Evolutionary conservation across 495 filamentous ascomycete species (phyloP), one percentile per base, ranked within the genome.

Genomic region (Penicillium lividum): DNA sequence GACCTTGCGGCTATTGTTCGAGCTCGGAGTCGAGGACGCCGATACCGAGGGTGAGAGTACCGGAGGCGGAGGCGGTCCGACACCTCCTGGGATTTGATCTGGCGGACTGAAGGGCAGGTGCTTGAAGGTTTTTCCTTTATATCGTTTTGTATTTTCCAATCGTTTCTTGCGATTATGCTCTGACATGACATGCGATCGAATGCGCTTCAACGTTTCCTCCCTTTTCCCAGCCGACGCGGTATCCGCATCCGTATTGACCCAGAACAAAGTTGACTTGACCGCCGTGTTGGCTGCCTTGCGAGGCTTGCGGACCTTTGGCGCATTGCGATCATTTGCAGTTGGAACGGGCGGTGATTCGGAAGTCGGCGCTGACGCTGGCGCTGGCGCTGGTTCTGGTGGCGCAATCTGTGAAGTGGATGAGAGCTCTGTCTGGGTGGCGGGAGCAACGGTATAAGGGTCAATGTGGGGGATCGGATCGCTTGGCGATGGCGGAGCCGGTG

Each of bases 101-200:
- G 68, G 68, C 0, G 74, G 68, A 53, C 73, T 73, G 45, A 72
- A 80, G 48, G 74, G 69, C 45, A 77, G 56, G n/a, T 75, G 70
- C 38, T 77, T 77, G 68, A 69, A 78, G 16, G 73, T 67, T 59
- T 80, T 77, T 61, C 64, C 70, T 48, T 77, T 80, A 61, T 77
- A 75, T 13, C 72, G 70, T 48, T 76, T 74, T 3, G 73, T 78
- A 44, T 68, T 78, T 18, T 77, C 76, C 40, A 77, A 58, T 42
- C 77, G 65, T 55, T 80, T 80, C 62, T 78, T 80, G 56, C 77
- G 74, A 64, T 80, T 80, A 57, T 80, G 77, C 52, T 80, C 77
- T 31, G 77, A 78, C 77, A 80, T 80, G 28, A 80, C 77, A 72
- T 80, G 77, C 25, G 77, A 80, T 16, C 77, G 75, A 48, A 80